phyloP scores from a whole-genome alignment of 352 stramenopile genomes.

The Phytophthora boehmeriae region DNA sequence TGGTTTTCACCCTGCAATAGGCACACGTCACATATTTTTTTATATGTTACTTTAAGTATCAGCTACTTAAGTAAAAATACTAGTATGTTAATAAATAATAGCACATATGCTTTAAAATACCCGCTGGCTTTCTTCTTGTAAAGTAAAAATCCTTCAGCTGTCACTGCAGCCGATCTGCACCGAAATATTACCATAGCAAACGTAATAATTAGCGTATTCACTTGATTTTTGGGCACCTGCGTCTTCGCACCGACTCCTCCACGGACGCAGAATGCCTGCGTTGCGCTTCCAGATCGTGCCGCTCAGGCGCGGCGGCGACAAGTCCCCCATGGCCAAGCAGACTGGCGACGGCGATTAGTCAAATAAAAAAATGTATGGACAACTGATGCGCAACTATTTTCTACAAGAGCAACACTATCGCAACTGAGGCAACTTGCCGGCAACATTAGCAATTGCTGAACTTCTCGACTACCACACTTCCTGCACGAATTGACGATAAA shows the following conservation, averaged over 20 bases:
- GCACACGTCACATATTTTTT: background rate
- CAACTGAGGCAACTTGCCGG: background rate
- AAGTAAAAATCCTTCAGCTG: conserved; percentile 62
- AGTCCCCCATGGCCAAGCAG: conserved; percentile 18
- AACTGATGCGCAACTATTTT: background rate
- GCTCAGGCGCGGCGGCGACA: conserved; percentile 34
- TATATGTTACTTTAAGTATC: conserved; percentile 2
- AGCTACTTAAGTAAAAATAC: conserved; percentile 4
- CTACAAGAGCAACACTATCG: background rate
- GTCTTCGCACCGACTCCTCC: conserved; percentile 51
- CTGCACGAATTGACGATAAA: too few relatives aligned
- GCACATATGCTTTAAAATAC: conserved; percentile 18
- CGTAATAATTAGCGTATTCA: background rate
- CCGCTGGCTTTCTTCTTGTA: conserved; percentile 74
- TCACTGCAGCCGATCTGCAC: conserved; percentile 52
- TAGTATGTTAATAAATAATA: background rate
- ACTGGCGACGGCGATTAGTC: background rate
- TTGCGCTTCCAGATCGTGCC: conserved; percentile 74
- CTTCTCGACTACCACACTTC: background rate
- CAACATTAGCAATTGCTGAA: background rate
- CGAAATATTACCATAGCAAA: conserved; percentile 1
- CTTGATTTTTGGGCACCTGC: background rate
- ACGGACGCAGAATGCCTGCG: conserved; percentile 66
- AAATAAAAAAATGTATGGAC: conserved; percentile 1
- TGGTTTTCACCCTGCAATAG: conserved; percentile 46